Conservation (phyloP, 1,139 yeast species). For the Zygoascus meyerae region DNA sequence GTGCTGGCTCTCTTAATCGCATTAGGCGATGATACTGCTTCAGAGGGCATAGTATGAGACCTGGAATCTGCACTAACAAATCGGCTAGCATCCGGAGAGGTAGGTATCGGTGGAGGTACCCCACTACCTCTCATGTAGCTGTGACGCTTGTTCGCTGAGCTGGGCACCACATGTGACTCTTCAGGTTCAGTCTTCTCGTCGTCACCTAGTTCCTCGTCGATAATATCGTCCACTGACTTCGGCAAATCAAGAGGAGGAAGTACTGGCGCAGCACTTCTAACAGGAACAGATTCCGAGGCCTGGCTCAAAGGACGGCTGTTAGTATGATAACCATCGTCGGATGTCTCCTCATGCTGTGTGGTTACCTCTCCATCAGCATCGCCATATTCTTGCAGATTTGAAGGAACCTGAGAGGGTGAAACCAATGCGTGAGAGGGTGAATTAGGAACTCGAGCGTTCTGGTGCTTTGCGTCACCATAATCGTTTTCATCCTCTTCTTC, state of each 20-base stretch:
- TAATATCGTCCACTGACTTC: conserved; percentile 2
- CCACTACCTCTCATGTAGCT: conserved; percentile 29
- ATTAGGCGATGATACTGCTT: conserved; percentile 1
- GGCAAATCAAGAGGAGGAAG: conserved; percentile 4
- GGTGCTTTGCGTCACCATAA: conserved; percentile 8
- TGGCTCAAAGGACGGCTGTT: conserved; percentile 9
- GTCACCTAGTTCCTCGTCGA: conserved; percentile 30
- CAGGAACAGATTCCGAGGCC: conserved; percentile 1
- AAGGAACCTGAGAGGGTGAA: background rate
- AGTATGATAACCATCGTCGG: conserved; percentile 6
- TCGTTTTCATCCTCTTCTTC: conserved; percentile 11
- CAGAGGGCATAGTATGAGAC: conserved; percentile 3
- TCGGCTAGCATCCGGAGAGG: background rate
- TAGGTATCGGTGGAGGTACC: conserved; percentile 26
- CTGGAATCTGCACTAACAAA: conserved; percentile 1
- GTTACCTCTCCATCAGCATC: conserved; percentile 11
- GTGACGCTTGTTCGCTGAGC: conserved; percentile 14
- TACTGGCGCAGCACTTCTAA: background rate
- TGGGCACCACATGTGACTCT: conserved; percentile 17
- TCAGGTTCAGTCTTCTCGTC: conserved; percentile 34
- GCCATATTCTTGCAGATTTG: conserved; percentile 3
- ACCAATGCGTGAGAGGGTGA: background rate
- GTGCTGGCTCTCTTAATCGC: conserved; percentile 3
- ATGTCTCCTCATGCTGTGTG: conserved; percentile 8
- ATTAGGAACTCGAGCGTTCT: background rate